phyloP scores from a whole-genome alignment of 257 asterid genomes.

The Nicotiana benthamiana region DNA sequence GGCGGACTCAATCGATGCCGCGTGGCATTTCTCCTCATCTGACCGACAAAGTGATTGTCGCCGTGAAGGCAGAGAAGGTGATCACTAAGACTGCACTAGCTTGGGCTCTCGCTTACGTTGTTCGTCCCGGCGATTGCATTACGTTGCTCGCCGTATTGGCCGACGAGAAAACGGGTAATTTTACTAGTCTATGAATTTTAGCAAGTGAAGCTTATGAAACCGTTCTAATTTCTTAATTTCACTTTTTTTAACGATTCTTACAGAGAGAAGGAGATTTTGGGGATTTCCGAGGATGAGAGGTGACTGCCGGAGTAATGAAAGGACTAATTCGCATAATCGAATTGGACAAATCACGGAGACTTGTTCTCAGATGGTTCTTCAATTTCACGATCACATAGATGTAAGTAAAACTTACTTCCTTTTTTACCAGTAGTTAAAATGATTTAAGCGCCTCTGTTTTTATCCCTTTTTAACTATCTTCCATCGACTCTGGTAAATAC shows the following conservation, averaged over 20 bases:
- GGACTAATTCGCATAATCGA: conserved; percentile 40
- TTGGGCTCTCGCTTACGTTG: conserved; percentile 82
- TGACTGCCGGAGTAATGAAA: conserved; percentile 34
- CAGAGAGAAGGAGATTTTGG: conserved; percentile 62
- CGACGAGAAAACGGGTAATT: conserved; percentile 28
- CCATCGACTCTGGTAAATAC: neutral
- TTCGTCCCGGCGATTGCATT: conserved; percentile 60
- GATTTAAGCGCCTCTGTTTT: neutral
- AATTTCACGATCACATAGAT: conserved; percentile 51
- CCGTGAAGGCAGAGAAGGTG: conserved; percentile 69
- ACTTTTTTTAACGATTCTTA: neutral
- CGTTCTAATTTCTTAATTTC: neutral
- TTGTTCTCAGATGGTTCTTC: conserved; percentile 85
- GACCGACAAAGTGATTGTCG: conserved; percentile 54
- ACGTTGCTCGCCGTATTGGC: conserved; percentile 60
- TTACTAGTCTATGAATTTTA: neutral
- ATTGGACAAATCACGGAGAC: conserved; percentile 59
- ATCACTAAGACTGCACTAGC: conserved; percentile 56
- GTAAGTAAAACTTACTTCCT: conserved; percentile 20
- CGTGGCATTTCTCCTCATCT: conserved; percentile 19
- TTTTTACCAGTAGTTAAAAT: neutral
- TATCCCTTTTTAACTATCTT: neutral
- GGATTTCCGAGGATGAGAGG: conserved; percentile 50
- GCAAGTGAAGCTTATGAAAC: neutral
- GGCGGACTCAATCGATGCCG: conserved; percentile 8